Conservation (phyloP, 2,329 filamentous ascomycete species). For the Aspergillus fijiensis region DNA sequence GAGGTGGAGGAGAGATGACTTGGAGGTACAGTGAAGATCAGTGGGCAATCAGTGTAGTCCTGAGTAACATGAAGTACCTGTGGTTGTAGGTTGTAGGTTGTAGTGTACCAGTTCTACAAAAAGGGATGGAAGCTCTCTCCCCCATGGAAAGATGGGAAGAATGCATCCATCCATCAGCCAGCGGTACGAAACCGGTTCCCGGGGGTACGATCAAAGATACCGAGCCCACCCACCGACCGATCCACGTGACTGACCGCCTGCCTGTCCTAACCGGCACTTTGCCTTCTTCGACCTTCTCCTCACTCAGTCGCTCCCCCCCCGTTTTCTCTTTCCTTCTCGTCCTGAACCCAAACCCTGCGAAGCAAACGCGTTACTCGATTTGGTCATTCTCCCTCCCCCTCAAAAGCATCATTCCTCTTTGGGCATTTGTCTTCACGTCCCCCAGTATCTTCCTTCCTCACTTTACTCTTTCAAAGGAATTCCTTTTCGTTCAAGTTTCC, state of each 20-base stretch:
- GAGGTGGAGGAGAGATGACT: too few species aligned
- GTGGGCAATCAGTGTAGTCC: too few species aligned
- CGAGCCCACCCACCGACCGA: not conserved
- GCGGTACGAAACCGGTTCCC: too few species aligned
- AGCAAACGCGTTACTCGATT: conserved; percentile 50
- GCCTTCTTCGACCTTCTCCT: conserved; percentile 36
- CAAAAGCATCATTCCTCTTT: conserved; percentile 48
- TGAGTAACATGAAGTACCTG: too few species aligned
- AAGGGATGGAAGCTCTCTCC: too few species aligned
- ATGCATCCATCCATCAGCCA: too few species aligned
- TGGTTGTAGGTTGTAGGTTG: too few species aligned
- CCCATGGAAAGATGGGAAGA: too few species aligned
- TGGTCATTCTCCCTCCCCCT: conserved; percentile 42
- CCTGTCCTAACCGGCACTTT: conserved; percentile 32
- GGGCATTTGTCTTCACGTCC: conserved; percentile 31
- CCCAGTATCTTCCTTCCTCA: conserved; percentile 20
- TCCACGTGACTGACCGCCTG: conserved; percentile 35
- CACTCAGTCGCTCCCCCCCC: conserved; percentile 13
- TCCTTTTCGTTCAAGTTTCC: conserved; percentile 11
- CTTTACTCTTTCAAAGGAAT: conserved; percentile 12
- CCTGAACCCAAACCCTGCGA: conserved; percentile 44
- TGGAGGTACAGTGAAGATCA: too few species aligned
- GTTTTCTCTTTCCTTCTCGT: conserved; percentile 31
- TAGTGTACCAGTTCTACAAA: too few species aligned
- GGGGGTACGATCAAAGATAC: too few species aligned